Base-by-base conservation (phyloP, 2,329 filamentous ascomycete genomes). In the Diaporthe amygdali region DNA sequence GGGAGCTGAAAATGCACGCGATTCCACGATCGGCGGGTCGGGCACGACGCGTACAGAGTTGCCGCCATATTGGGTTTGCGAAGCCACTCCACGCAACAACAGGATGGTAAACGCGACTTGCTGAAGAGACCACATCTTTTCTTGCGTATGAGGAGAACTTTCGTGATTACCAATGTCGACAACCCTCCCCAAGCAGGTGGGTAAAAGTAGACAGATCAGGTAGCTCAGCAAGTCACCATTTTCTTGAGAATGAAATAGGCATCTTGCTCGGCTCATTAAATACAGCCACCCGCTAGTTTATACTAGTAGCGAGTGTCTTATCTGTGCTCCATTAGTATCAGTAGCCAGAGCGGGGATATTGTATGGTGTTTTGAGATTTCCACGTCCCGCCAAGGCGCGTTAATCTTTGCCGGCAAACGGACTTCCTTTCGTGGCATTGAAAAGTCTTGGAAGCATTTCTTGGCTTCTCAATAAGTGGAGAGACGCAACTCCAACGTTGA, bases 341-440 rank as follows among this genome's bases (percentile, higher is more conserved):
- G 59, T 41, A 47, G 17, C n/a, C 41, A 20, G 59, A 63, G 59
- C 59, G 59, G 59, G 59, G 59, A 63, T 63, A 25, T 47, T 63
- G 27, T 22, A 46, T 17, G 14, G 20, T 22, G 22, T 12, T 22
- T 30, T 22, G 27, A 25, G 41, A 47, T 63, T 17, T 34, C 15
- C 56, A 47, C 20, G 41, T 47, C 25, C 44, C 44, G 59, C 59
- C 59, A 63, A 63, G 59, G 41, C 59, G 20, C 59, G 41, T 47
- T 63, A 47, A 63, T 34, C 59, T 47, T 20, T 47, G 17, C 59
- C 59, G 59, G 59, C 41, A 47, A 63, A 47, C 41, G 59, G 59
- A n/a, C 59, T 63, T 63, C 59, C 59, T 63, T 63, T 63, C 59
- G 41, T 41, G 59, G 59, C 59, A 4, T 63, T 41, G 41, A n/a